Conservation (phyloP, 2,329 filamentous ascomycete genomes). For the Didymella glomerata region DNA sequence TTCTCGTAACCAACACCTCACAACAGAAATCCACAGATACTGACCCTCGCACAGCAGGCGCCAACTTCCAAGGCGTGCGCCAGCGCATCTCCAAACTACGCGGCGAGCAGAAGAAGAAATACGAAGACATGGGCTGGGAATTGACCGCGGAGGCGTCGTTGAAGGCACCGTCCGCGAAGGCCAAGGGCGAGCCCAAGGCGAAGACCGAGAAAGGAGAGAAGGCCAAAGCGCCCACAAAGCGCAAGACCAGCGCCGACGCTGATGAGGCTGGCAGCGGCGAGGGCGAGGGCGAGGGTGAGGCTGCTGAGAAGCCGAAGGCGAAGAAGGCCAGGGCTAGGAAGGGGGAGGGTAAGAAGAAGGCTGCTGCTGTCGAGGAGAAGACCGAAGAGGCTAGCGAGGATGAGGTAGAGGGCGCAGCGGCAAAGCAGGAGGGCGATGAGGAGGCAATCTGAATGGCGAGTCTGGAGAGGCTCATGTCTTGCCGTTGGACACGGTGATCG, state of each 20-base stretch:
- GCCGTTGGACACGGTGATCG: no score
- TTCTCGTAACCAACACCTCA: no score
- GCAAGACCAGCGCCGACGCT: neutral
- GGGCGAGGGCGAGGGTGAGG: neutral
- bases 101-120: slow-evolving; percentile 1
- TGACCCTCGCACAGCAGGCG: neutral
- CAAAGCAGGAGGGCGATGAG: neutral
- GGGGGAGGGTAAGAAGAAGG: neutral
- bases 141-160: neutral
- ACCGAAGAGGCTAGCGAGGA: neutral
- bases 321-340: neutral
- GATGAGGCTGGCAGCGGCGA: neutral
- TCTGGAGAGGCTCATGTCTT: no score
- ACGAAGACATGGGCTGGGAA: neutral
- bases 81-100: slow-evolving; percentile 4
- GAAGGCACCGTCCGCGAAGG: neutral
- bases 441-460: neutral
- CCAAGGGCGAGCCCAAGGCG: neutral
- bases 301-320: neutral
- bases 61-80: slow-evolving; percentile 5
- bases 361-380: neutral
- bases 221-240: neutral
- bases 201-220: no score
- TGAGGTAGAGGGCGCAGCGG: neutral
- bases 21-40: no score